Base-by-base conservation (phyloP, 495 filamentous ascomycete genomes). In the Glonium stellatum region DNA sequence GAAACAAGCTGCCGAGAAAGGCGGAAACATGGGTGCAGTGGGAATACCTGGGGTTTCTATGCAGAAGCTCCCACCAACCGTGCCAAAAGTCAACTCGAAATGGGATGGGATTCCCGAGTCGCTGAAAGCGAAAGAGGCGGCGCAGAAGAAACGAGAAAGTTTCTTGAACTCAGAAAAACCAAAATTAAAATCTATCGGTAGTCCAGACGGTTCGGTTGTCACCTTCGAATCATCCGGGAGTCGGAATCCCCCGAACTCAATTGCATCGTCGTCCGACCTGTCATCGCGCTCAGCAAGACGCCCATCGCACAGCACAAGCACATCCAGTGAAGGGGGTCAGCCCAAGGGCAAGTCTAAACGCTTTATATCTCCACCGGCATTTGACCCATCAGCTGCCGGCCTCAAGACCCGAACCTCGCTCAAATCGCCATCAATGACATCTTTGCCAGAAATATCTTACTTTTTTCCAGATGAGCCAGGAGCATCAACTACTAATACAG, bases 71-170 rank as follows among this genome's bases (percentile, higher is more conserved):
- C 77, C 77, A 12, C 51, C 67, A 13, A 68, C 60, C 12, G 76
- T 79, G 1, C 77, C 77, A 15, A 77, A 75, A 56, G 77, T 78
- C 31, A 79, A 79, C 55, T 71, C 74, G 10, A 79, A 74, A 61
- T 79, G 77, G 77, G 73, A 79, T 63, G 77, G 77, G 25, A 57
- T 78, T 19, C 77, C 77, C 21, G 69, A 73, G 23, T 58, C 64
- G 22, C 59, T 53, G 57, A 73, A 76, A 62, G 34, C 71, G 35
- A 66, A 67, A 52, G 59, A 76, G 58, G 36, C 41, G 34, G 41
- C 25, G 11, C 19, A 34, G 1, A 5, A 18, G 6, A 35, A 54
- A 27, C 53, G 52, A 44, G 13, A 44, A 44, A 23, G 31, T 25
- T 23, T 25, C 19, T 8, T 13, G 1, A 25, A 13, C 18, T 22